A percentile compares a stretch with the other conserved stretches of the same genome.
Conservation (phyloP, 208 protist species). For the Tritrichomonas foetus region DNA sequence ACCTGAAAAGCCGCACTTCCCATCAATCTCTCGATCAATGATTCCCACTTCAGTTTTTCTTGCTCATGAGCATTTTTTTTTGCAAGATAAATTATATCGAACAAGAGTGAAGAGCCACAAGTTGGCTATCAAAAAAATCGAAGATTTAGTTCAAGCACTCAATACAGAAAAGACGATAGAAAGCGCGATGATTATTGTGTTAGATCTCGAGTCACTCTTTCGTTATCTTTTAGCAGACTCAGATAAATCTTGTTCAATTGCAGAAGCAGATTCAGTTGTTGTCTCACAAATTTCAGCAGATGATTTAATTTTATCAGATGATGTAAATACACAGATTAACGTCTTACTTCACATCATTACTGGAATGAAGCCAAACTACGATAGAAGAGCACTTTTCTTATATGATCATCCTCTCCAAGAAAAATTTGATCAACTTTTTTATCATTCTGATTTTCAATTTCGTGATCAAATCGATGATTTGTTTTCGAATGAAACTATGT, state of each 20-base stretch:
- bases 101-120: background rate
- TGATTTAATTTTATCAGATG: background rate
- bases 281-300: background rate
- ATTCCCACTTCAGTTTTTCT: background rate
- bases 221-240: background rate
- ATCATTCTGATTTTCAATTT: background rate
- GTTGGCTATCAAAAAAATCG: background rate
- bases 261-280: background rate
- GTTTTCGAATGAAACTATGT: background rate
- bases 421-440: conserved; percentile 17
- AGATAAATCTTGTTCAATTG: background rate
- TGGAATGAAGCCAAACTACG: background rate
- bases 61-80: background rate
- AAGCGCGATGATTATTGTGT: background rate
- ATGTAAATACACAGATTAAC: background rate
- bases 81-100: background rate
- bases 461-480: background rate
- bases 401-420: background rate
- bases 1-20: background rate
- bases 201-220: background rate
- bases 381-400: too few relatives aligned
- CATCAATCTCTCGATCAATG: background rate
- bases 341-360: background rate
- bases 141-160: background rate
- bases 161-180: background rate